phyloP scores from a whole-genome alignment of 2,329 filamentous ascomycete species.

The Diaporthe amygdali region DNA sequence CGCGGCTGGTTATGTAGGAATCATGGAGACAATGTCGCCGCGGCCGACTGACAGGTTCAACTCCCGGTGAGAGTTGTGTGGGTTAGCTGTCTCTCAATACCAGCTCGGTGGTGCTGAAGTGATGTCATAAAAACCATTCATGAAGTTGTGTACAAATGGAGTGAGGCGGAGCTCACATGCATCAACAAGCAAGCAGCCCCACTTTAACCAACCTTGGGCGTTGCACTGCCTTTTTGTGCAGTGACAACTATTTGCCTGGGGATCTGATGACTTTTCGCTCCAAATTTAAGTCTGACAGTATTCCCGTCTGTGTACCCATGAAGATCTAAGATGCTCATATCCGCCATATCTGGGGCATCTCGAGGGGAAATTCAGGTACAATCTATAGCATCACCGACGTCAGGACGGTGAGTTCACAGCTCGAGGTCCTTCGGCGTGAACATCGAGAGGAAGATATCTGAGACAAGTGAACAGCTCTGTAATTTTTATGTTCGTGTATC shows the following conservation, averaged over 20 bases:
- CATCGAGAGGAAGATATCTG: neutral
- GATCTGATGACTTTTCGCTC: neutral
- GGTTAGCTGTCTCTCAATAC: no score
- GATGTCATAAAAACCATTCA: neutral
- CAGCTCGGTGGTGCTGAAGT: neutral
- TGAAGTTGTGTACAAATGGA: neutral
- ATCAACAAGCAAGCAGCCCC: neutral
- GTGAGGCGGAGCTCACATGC: neutral
- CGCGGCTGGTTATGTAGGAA: no score
- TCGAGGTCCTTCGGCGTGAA: neutral
- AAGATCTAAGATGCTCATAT: neutral
- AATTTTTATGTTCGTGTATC: neutral
- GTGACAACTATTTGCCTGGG: neutral
- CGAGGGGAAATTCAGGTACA: neutral
- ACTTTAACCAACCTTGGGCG: neutral
- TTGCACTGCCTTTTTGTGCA: neutral
- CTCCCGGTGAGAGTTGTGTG: neutral
- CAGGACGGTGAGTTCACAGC: no score
- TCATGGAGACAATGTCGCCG: neutral
- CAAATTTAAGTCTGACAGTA: neutral
- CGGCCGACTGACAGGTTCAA: neutral
- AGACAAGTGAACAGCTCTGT: neutral
- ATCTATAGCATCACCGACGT: no score
- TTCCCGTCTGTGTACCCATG: neutral
- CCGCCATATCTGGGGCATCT: neutral